Evolutionary conservation across 2,329 filamentous ascomycete genomes (phyloP).

Genomic region (Tolypocladium pustulatum): DNA sequence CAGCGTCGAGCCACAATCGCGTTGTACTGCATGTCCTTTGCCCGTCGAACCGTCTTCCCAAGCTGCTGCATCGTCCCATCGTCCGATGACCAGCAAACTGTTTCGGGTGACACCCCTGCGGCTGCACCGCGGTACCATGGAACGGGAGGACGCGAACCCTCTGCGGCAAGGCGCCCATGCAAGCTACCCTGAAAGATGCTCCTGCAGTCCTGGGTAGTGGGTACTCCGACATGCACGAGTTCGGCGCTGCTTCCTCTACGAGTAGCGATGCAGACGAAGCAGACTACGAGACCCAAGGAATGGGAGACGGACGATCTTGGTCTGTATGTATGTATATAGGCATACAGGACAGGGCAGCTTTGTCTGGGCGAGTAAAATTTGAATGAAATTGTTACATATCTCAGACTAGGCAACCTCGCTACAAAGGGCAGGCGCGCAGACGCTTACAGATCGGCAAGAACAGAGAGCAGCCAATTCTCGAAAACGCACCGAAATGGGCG

Average conservation of each 20-base stretch:
- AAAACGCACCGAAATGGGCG: background rate
- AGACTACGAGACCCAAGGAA: background rate
- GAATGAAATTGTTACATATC: background rate
- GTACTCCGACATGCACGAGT: background rate
- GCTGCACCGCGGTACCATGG: background rate
- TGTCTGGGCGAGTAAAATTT: background rate
- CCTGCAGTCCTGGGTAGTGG: background rate
- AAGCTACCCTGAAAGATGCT: background rate
- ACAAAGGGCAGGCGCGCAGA: background rate
- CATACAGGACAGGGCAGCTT: background rate
- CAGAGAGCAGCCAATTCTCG: no score
- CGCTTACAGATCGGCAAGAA: background rate
- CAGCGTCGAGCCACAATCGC: background rate
- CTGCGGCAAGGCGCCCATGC: background rate
- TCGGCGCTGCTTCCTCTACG: background rate
- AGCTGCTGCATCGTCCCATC: background rate
- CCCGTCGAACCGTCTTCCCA: background rate
- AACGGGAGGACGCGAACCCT: background rate
- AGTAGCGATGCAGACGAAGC: background rate
- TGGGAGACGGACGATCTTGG: background rate
- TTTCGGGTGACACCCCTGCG: background rate
- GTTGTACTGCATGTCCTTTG: background rate
- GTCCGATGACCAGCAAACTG: background rate
- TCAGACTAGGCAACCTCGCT: background rate
- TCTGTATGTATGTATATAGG: no score